phyloP scores from a whole-genome alignment of 768 basidiomycete species.

The Phaeotremella skinneri region DNA sequence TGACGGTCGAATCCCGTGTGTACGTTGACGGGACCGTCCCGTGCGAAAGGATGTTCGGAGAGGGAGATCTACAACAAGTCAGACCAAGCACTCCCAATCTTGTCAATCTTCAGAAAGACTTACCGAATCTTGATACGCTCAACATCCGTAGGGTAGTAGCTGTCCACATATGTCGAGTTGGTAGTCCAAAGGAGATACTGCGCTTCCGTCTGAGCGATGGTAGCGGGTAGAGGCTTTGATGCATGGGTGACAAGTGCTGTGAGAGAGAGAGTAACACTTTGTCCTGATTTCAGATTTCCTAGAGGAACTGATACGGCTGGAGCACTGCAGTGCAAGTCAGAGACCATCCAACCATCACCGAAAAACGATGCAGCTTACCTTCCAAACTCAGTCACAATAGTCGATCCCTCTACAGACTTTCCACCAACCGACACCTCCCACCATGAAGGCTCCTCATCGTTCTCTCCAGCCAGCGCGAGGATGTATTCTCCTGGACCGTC shows the following conservation, averaged over 20 bases:
- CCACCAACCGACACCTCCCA: constrained; percentile 50
- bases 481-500: constrained; percentile 56
- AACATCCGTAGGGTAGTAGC: constrained; percentile 74
- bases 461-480: constrained; percentile 35
- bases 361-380: background rate
- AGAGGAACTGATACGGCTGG: constrained; percentile 32
- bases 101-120: constrained; percentile 38
- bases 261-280: constrained; percentile 71
- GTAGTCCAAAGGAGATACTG: constrained; percentile 76
- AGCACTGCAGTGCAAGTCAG: constrained; percentile 18
- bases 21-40: constrained; percentile 53
- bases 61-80: constrained; percentile 59
- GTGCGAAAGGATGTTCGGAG: constrained; percentile 68
- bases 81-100: constrained; percentile 1
- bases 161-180: constrained; percentile 70
- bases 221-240: constrained; percentile 70
- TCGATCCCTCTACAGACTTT: constrained; percentile 22
- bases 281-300: constrained; percentile 53
- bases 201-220: constrained; percentile 69
- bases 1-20: constrained; percentile 65
- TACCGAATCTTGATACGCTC: constrained; percentile 87
- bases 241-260: constrained; percentile 76
- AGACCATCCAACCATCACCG: constrained; percentile 39
- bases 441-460: constrained; percentile 39
- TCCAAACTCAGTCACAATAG: background rate